A percentile compares a stretch with the other conserved stretches of the same genome.
Conservation (phyloP, 306 rosid species). For the Lathyrus sativus region DNA sequence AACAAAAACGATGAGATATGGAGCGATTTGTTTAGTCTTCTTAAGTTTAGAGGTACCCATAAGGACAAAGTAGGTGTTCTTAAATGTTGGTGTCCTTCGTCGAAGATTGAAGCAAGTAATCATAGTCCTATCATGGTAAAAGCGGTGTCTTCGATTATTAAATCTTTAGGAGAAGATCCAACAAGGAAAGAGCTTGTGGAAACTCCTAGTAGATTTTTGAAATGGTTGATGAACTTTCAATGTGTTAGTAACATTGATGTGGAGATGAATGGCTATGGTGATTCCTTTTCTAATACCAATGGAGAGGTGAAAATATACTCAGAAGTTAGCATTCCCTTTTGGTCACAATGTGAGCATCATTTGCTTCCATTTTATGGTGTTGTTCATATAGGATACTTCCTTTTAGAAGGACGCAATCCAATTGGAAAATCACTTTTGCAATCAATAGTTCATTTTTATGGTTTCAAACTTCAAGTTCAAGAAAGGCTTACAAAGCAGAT, state of each 20-base stretch:
- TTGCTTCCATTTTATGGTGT: constrained; percentile 52
- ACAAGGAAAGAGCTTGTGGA: constrained; percentile 71
- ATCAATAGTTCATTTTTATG: constrained; percentile 76
- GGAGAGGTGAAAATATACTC: constrained; percentile 41
- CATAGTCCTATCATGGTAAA: constrained; percentile 54
- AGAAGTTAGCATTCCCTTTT: constrained; percentile 67
- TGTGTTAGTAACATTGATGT: constrained; percentile 53
- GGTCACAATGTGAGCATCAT: constrained; percentile 94
- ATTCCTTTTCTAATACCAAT: no score
- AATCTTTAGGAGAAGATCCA: constrained; percentile 83
- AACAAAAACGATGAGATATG: constrained; percentile 52
- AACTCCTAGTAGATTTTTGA: constrained; percentile 73
- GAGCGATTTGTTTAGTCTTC: constrained; percentile 69
- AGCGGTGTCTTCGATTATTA: constrained; percentile 71
- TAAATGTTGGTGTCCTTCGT: constrained; percentile 73
- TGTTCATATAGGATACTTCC: constrained; percentile 59
- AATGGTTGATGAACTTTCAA: constrained; percentile 78
- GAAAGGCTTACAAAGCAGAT: constrained; percentile 91
- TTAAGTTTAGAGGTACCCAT: constrained; percentile 61
- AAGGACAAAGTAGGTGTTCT: constrained; percentile 21
- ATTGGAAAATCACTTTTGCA: constrained; percentile 70
- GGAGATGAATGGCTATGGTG: constrained; percentile 51
- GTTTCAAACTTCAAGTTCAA: constrained; percentile 94
- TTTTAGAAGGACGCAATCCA: constrained; percentile 45
- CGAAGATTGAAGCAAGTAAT: constrained; percentile 44